These are phyloP conservation scores for Cryomyces minteri DNA, from an alignment of 495 filamentous ascomycete genomes.

Conservation along the genomic window DNA sequence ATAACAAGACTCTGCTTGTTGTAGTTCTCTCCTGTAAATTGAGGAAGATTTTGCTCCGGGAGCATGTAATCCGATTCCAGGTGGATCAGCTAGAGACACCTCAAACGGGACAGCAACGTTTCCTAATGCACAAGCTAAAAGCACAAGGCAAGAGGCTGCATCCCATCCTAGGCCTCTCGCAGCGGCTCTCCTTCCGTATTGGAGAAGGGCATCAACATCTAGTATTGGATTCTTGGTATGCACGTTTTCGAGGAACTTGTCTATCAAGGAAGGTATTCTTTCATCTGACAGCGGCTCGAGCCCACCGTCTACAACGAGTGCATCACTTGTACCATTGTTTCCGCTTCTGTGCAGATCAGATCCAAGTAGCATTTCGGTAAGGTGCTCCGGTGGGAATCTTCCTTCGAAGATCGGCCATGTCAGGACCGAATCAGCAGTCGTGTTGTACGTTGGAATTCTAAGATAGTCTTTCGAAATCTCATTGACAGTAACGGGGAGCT, in stretches of 20 bases:
- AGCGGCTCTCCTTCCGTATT: not conserved
- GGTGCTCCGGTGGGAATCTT: not conserved
- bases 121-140: slow-evolving; percentile 3
- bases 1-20: slow-evolving; percentile 4
- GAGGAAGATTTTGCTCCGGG: not conserved
- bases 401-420: slow-evolving; percentile 3
- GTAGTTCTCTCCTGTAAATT: not conserved
- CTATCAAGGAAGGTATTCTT: slow-evolving; percentile 1
- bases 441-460: slow-evolving; percentile 1
- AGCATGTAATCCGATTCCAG: not conserved
- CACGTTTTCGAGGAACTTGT: slow-evolving; percentile 5
- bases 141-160: slow-evolving; percentile 4
- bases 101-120: slow-evolving; percentile 3
- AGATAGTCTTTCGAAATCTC: slow-evolving; percentile 4
- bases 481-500: not conserved
- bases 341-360: not conserved
- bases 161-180: slow-evolving; percentile 2
- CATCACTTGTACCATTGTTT: not conserved
- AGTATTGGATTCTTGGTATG: slow-evolving; percentile 6
- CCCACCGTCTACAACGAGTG: not conserved
- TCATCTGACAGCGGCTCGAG: slow-evolving; percentile 2
- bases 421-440: slow-evolving; percentile 2
- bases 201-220: slow-evolving; percentile 4
- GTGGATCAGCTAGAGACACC: not conserved
- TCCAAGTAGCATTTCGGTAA: not conserved